Evolutionary conservation across 768 basidiomycete genomes (phyloP), one percentile per base, ranked within the genome.

Genomic region (Leucosporidium creatinivorum): DNA sequence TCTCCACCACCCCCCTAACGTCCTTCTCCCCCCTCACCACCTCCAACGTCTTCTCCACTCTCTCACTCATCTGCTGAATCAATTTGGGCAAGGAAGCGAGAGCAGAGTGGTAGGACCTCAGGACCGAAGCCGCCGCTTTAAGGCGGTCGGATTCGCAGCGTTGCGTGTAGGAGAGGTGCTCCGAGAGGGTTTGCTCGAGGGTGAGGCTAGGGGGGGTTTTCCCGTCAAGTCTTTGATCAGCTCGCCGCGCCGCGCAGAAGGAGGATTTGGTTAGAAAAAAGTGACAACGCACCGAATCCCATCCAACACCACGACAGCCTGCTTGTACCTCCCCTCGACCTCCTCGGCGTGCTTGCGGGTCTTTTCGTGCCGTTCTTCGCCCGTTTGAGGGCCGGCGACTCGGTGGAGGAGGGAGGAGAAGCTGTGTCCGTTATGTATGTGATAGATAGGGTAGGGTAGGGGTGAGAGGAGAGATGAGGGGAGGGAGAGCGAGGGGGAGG

Each of bases 71-170:
- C 18, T n/a, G 28, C 9, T 26, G 28, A 9, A 69, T 30, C 6
- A 23, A 15, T 21, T 49, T 47, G 6, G 69, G 65, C 4, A 73
- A 39, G 17, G 48, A 47, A 7, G 57, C 23, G 48, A 67, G 13
- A 13, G 61, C 36, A 0, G 59, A 33, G 21, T 73, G 65, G 62
- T 56, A 73, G 2, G 55, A 57, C 9, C 62, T 52, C 25, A 73
- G 66, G 13, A 70, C 72, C 17, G 58, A 58, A 0, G 62, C 39
- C 1, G 63, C 66, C 6, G 72, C 69, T n/a, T 63, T 57, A 39
- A 70, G 63, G 19, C 72, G 66, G 52, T 73, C 69, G 15, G 55
- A 19, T 36, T 73, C 72, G 49, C 58, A 62, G 25, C 67, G 67
- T 28, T 70, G 63, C 1, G 61, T 23, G 65, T 70, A 70, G n/a